phyloP scores from a whole-genome alignment of 2,329 filamentous ascomycete species.

The Bipolaris oryzae region DNA sequence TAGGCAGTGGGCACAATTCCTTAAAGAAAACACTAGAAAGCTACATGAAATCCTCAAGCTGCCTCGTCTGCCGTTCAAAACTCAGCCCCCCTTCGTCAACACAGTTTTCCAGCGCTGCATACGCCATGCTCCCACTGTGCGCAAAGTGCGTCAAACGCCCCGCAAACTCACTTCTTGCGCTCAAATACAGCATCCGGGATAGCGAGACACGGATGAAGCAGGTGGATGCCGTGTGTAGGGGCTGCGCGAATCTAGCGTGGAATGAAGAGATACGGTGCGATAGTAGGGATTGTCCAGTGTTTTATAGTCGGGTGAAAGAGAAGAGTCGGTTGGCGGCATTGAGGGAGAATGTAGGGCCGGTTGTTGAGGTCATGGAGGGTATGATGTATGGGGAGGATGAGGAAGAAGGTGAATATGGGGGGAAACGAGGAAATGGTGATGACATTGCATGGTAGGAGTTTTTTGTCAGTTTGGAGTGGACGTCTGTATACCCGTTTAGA shows the following conservation, averaged over 20 bases:
- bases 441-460: background rate
- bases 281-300: slow-evolving; percentile 90
- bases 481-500: background rate
- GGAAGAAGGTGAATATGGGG: background rate
- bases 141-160: slow-evolving; percentile 59
- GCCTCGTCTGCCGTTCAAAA: slow-evolving; percentile 74
- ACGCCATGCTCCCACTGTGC: slow-evolving; percentile 60
- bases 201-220: slow-evolving; percentile 69
- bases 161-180: slow-evolving; percentile 66
- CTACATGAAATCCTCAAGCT: slow-evolving; percentile 85
- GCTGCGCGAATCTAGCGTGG: slow-evolving; percentile 75
- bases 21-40: slow-evolving; percentile 81
- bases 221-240: slow-evolving; percentile 75
- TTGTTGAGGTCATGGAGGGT: slow-evolving; percentile 39
- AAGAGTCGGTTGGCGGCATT: slow-evolving; percentile 29
- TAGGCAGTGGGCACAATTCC: slow-evolving; percentile 33
- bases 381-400: slow-evolving; percentile 4
- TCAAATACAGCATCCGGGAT: slow-evolving; percentile 66
- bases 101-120: slow-evolving; percentile 19
- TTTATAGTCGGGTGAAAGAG: slow-evolving; percentile 77
- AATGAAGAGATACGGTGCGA: slow-evolving; percentile 84
- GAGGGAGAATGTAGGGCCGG: slow-evolving; percentile 30
- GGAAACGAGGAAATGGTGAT: background rate
- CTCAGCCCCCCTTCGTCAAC: slow-evolving; percentile 49
- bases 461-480: background rate